Base-by-base conservation (phyloP, 352 stramenopile genomes). In the Phytophthora kernoviae region DNA sequence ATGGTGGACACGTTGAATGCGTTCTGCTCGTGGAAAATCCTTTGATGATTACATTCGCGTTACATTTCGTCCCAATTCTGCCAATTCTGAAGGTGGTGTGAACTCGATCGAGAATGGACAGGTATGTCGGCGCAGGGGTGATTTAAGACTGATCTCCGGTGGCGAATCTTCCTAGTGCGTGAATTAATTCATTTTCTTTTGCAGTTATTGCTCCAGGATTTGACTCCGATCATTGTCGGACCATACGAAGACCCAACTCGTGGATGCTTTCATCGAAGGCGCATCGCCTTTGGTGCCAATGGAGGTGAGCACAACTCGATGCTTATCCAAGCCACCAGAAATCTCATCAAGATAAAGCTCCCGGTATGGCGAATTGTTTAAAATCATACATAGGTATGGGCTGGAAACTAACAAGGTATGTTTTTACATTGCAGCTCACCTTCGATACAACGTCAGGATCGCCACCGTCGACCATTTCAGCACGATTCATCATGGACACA, bases 181-280 rank as follows among this genome's bases (percentile, higher is more conserved):
- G 17, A 46, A 14, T 42, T 64, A 57, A 58, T 30, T 18, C 26
- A 21, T 51, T 11, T 60, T n/a, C 47, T 49, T 33, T 0, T 26
- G 5, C 1, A 88, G 71, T 65, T 75, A 26, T 45, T 81, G 11
- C 45, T 91, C 8, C 54, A 88, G 32, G 81, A 91, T 53, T 60
- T 62, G 11, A 78, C 77, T 39, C 81, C 86, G 2, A 87, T 93
- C 34, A 64, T 81, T 8, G 36, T 95, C 27, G 86, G 86, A 9
- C 68, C 84, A 30, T 95, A 93, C 46, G 86, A 95, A 84, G 86
- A 95, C 20, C 86, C 86, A 26, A 93, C 82, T 95, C 26, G 84
- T 71, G 10, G 84, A 95, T 49, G 79, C 79, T 22, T 90, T 87
- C 49, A 65, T 71, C 9, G 71, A 72, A 2, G 75, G 79, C 36